Evolutionary conservation across 805 yeast species (phyloP), one percentile per base, ranked within the genome.

Genomic region (Candida succiphila): DNA sequence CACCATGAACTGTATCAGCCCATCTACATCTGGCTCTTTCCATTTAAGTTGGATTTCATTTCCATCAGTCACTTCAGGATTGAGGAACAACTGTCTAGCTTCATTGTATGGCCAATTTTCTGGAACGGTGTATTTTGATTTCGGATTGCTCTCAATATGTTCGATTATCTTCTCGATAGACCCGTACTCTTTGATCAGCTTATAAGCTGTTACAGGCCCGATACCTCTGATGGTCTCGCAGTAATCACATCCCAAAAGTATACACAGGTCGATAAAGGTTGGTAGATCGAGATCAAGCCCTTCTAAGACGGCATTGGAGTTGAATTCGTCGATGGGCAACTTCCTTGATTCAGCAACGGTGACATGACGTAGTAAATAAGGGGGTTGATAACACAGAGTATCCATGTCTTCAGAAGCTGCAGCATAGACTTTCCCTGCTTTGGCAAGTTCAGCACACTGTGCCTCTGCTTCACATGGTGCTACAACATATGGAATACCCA

Each of bases 321-420:
- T 69, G 34, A 85, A 77, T 52, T 92, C 96, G 41, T 84, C 85
- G 32, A 92, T 80, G 12, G 96, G 96, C 55, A 84, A 73, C 55
- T 92, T 92, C 47, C 94, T 72, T 20, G 94, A 89, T 52, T 92
- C 98, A 2, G 96, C 77, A 44, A 88, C 92, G 0, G 97, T 92
- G 55, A 92, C 67, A 54, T 92, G 95, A 43, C 98, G 72, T 39
- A 92, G 65, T 34, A 92, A 60, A 38, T 61, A 75, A 5, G 95
- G 92, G 2, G 97, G 84, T 36, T 75, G 78, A 52, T 89, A 92
- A 50, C 97, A 92, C 36, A 92, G 56, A 1, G 98, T 92, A 59
- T 92, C 98, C 98, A 92, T 92, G 73, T 92, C 98, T 55, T 92
- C 98, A 5, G 95, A 82, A 1, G 96, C 98, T 3, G 97, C 95